These are phyloP conservation scores for Fusarium ambrosium DNA, from an alignment of 2,329 filamentous ascomycete genomes.

Conservation along the genomic window DNA sequence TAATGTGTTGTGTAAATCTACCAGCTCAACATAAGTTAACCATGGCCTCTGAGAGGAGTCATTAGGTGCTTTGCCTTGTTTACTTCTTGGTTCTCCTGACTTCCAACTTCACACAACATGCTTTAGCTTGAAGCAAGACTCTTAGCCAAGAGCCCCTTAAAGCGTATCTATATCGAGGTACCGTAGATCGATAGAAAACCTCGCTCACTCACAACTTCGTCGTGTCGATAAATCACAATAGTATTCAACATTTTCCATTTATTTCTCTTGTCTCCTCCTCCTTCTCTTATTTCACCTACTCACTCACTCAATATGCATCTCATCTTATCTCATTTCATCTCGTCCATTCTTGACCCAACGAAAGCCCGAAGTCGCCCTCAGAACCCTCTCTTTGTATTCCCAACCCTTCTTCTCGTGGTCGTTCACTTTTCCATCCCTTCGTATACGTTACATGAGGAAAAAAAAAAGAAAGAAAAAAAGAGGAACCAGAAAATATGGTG, in stretches of 20 bases:
- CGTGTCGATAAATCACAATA: neutral
- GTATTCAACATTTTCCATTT: neutral
- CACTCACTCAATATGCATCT: neutral
- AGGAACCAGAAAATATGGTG: neutral
- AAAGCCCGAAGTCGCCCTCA: conserved; percentile 34
- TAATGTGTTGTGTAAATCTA: neutral
- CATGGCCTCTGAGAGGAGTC: neutral
- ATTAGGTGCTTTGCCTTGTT: neutral
- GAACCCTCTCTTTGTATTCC: conserved; percentile 32
- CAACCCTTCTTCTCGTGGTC: conserved; percentile 10
- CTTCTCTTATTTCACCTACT: neutral
- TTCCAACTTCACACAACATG: neutral
- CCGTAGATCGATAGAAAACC: neutral
- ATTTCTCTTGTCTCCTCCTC: neutral
- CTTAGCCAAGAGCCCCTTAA: neutral
- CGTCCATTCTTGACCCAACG: conserved; percentile 4
- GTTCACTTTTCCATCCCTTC: conserved; percentile 17
- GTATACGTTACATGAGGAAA: conserved; percentile 37
- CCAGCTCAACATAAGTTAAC: neutral
- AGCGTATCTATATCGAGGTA: neutral
- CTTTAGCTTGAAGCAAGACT: neutral
- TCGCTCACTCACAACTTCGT: neutral
- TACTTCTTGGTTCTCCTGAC: neutral
- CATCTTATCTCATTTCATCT: neutral
- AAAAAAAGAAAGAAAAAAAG: neutral